Conservation (phyloP, 1,284 basidiomycete species). For the Somion occarium region DNA sequence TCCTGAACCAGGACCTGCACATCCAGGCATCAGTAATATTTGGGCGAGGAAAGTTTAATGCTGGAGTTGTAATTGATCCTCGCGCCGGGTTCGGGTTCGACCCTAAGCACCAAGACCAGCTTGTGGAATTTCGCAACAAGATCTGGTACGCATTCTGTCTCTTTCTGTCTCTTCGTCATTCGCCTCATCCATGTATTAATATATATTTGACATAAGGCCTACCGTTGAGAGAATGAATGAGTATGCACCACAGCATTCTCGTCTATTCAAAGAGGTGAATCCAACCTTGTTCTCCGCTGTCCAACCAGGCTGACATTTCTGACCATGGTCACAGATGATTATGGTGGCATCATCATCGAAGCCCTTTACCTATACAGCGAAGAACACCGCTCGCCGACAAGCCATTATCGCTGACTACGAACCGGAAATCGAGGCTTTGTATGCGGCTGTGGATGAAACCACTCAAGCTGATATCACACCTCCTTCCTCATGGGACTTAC, state of each 20-base stretch:
- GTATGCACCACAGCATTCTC: conserved; percentile 36
- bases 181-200: not conserved
- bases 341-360: conserved; percentile 27
- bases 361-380: conserved; percentile 33
- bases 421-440: conserved; percentile 30
- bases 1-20: conserved; percentile 31
- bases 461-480: conserved; percentile 23
- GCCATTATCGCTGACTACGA: conserved; percentile 31
- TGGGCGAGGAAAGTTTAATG: conserved; percentile 38
- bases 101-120: conserved; percentile 22
- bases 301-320: not conserved
- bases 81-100: conserved; percentile 25
- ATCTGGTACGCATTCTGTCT: conserved; percentile 26
- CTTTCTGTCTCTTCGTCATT: not conserved
- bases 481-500: conserved; percentile 25
- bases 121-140: conserved; percentile 28
- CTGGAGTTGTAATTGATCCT: conserved; percentile 39
- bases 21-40: conserved; percentile 33
- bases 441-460: conserved; percentile 25
- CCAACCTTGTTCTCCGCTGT: not conserved
- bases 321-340: conserved; percentile 31
- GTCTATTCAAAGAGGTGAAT: conserved; percentile 34
- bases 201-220: conserved; percentile 23
- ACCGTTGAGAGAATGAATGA: conserved; percentile 34
- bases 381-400: conserved; percentile 28